Conservation (phyloP, 257 asterid species). For the Nicotiana noctiflora region DNA sequence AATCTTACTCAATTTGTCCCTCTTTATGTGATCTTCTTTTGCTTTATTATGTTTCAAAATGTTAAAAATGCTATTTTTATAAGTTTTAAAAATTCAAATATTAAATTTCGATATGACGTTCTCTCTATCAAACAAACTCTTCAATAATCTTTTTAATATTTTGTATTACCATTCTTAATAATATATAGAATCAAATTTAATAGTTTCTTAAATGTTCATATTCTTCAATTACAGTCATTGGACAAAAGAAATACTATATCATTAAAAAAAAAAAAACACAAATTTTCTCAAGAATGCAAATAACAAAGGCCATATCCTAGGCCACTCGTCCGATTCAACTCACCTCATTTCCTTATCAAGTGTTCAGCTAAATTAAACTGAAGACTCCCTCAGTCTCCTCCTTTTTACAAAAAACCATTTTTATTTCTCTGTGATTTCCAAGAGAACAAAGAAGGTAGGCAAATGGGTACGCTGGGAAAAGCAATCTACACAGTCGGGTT, state of each 20-base stretch:
- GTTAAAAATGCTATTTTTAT: not conserved
- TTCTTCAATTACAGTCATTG: no score
- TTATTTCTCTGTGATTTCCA: not conserved
- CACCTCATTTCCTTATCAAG: not conserved
- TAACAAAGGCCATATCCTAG: no score
- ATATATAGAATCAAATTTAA: no score
- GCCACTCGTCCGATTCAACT: conserved; percentile 5
- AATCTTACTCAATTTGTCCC: not conserved
- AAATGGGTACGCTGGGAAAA: conserved; percentile 71
- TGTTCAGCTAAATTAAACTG: not conserved
- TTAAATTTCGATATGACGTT: not conserved
- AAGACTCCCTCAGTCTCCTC: not conserved
- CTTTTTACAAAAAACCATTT: not conserved
- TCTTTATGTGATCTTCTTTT: not conserved
- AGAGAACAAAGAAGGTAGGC: not conserved
- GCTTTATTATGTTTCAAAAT: not conserved
- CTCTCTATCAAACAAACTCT: not conserved
- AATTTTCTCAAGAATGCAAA: no score
- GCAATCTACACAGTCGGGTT: conserved; percentile 91
- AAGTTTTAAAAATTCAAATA: not conserved
- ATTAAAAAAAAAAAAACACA: no score
- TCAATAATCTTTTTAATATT: not conserved
- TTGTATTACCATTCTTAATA: not conserved
- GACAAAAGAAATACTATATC: no score
- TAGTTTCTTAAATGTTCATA: no score